phyloP scores from a whole-genome alignment of 768 basidiomycete genomes.

The Hysterangium stoloniferum region DNA sequence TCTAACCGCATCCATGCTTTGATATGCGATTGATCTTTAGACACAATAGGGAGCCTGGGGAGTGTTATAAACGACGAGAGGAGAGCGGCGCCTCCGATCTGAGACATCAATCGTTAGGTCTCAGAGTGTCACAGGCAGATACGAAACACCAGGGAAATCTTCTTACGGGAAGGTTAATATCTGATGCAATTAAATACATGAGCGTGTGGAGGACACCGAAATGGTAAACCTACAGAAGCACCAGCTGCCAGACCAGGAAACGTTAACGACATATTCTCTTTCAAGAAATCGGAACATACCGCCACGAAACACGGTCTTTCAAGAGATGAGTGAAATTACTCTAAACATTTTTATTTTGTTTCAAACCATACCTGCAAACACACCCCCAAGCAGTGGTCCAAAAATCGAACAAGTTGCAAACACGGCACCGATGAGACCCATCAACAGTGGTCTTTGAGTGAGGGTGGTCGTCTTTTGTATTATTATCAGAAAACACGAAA shows the following conservation, averaged over 20 bases:
- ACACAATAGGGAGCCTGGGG: background rate
- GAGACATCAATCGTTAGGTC: background rate
- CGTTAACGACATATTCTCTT: background rate
- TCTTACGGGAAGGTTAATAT: slow-evolving; percentile 1
- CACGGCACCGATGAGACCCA: slow-evolving; percentile 12
- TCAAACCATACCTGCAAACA: slow-evolving; percentile 9
- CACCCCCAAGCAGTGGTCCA: slow-evolving; percentile 13
- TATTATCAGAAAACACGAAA: background rate
- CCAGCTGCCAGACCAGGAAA: background rate
- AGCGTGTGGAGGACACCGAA: background rate
- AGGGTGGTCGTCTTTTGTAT: slow-evolving; percentile 11
- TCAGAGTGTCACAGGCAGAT: background rate
- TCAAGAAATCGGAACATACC: background rate
- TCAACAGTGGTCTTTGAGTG: slow-evolving; percentile 4
- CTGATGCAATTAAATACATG: background rate
- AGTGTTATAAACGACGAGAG: background rate
- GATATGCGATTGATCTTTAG: background rate
- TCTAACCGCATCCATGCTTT: slow-evolving; percentile 26
- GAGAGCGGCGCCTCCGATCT: background rate
- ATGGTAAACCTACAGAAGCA: slow-evolving; percentile 2
- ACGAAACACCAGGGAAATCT: background rate
- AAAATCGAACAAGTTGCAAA: slow-evolving; percentile 12
- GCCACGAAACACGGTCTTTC: background rate
- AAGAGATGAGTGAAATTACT: background rate
- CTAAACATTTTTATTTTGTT: background rate